Percentiles rank a stretch among this genome's conserved stretches.
Conservation (phyloP, 2,329 filamentous ascomycete genomes). For the Rosellinia necatrix region DNA sequence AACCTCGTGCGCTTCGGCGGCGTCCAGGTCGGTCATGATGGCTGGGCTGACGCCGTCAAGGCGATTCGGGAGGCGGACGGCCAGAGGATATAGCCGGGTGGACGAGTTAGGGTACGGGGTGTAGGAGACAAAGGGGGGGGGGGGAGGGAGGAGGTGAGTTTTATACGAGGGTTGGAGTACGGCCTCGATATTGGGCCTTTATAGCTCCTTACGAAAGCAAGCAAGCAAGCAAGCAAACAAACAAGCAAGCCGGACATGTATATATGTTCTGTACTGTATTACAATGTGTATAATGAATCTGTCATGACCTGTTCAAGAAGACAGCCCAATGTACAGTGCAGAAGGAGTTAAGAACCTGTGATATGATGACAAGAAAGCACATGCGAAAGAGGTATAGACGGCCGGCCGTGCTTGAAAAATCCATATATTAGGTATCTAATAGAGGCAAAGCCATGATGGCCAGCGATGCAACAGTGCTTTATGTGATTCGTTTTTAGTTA, state of each 20-base stretch:
- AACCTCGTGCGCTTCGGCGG: conserved; percentile 80
- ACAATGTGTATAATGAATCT: conserved; percentile 33
- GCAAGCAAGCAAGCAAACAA: conserved; percentile 16
- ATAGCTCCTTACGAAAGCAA: conserved; percentile 6
- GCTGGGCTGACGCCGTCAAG: conserved; percentile 58
- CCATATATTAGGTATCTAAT: conserved; percentile 30
- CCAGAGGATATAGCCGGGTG: conserved; percentile 52
- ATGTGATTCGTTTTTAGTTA: conserved; percentile 1
- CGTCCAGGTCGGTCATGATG: conserved; percentile 56
- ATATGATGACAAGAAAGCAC: neutral
- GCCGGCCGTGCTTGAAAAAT: no score
- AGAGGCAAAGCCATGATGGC: conserved; percentile 12
- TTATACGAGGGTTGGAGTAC: neutral
- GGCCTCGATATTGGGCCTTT: neutral
- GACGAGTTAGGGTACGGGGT: no score
- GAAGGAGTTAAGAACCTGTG: neutral
- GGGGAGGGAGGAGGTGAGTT: neutral
- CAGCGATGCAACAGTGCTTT: neutral
- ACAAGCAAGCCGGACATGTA: conserved; percentile 28
- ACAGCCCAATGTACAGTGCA: neutral
- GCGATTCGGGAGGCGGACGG: conserved; percentile 55
- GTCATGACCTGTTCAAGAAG: conserved; percentile 23
- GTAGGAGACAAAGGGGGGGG: neutral
- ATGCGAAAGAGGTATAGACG: neutral
- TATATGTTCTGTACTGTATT: conserved; percentile 38